Base-by-base conservation (phyloP, 192 early-diverging fungal species). In the Backusella macrospora region DNA sequence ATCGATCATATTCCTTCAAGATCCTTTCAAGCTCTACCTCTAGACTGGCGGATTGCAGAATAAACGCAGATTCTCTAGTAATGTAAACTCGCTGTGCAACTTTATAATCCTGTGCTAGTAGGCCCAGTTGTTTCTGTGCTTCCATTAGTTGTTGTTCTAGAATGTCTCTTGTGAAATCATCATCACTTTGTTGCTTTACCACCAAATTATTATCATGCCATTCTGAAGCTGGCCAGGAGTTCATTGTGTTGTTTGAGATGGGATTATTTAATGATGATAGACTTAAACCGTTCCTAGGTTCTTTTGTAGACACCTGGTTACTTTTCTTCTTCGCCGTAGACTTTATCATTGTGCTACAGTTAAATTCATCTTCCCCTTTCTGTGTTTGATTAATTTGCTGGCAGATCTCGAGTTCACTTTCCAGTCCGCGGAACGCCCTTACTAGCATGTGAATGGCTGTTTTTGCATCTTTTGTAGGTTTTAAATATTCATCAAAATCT, bases 1-100 rank as follows among this genome's bases (percentile, higher is more conserved):
- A 48, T 42, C 80, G 72, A 42, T 80, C 81, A 48, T 80, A 84
- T 63, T 84, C 83, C 23, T 72, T 73, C 4, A 78, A 46, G 23
- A 82, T 72, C 1, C 70, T 69, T 65, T 77, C 81, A 8, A 79
- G 55, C 46, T 84, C 83, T 0, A 55, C 72, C 62, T 84, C 75
- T 5, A 80, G 21, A 8, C 29, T 76, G 15, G 73, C 81, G 6
- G 65, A 65, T 46, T 82, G 62, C n/a, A 73, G 45, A 44, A 80
- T 68, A 14, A 76, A 68, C 5, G 73, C 73, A 34, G 62, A 46
- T 68, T 84, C 83, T 26, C 78, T 59, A 8, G 52, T 59, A 9
- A 59, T 59, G 26, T 59, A 59, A 59, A 59, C 23, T 59, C 26
- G 21, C 18, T 59, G 52, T 59, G 52, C 52, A 6, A 21, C 4